Conservation (phyloP, 192 early-diverging fungal genomes). For the Coemansia umbellata region DNA sequence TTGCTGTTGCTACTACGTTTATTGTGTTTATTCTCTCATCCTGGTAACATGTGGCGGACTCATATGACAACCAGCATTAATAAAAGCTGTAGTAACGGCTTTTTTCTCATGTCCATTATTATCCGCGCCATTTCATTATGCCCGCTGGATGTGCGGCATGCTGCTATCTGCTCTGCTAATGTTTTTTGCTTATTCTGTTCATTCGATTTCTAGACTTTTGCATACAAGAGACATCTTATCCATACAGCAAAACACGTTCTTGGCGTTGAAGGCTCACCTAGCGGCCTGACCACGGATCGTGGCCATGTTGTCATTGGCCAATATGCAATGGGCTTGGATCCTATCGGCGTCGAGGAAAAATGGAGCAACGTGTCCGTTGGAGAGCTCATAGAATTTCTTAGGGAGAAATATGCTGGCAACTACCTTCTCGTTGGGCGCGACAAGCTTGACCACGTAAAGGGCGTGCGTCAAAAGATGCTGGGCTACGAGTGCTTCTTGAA, state of each 20-base stretch:
- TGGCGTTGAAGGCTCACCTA: slow-evolving; percentile 82
- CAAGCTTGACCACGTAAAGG: slow-evolving; percentile 95
- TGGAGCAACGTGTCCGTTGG: slow-evolving; percentile 63
- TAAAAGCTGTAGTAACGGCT: too few species aligned
- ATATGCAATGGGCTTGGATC: slow-evolving; percentile 94
- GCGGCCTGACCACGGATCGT: slow-evolving; percentile 74
- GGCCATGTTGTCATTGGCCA: slow-evolving; percentile 82
- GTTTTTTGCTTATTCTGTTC: background rate
- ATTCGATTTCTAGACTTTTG: slow-evolving; percentile 75
- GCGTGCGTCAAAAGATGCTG: slow-evolving; percentile 89
- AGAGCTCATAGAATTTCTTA: slow-evolving; percentile 73
- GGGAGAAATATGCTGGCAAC: slow-evolving; percentile 87
- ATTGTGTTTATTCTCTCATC: too few species aligned
- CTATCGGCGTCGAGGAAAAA: slow-evolving; percentile 67
- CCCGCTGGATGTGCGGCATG: too few species aligned
- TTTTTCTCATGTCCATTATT: too few species aligned
- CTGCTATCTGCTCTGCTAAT: background rate
- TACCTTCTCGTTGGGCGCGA: slow-evolving; percentile 92
- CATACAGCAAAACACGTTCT: slow-evolving; percentile 86
- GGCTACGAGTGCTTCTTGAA: slow-evolving; percentile 89
- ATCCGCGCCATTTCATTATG: too few species aligned
- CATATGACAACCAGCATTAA: too few species aligned
- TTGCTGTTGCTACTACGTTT: too few species aligned
- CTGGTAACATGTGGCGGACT: too few species aligned
- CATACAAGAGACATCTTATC: slow-evolving; percentile 88